Evolutionary conservation across 805 yeast species (phyloP).

Genomic region (Starmerella asiatica): DNA sequence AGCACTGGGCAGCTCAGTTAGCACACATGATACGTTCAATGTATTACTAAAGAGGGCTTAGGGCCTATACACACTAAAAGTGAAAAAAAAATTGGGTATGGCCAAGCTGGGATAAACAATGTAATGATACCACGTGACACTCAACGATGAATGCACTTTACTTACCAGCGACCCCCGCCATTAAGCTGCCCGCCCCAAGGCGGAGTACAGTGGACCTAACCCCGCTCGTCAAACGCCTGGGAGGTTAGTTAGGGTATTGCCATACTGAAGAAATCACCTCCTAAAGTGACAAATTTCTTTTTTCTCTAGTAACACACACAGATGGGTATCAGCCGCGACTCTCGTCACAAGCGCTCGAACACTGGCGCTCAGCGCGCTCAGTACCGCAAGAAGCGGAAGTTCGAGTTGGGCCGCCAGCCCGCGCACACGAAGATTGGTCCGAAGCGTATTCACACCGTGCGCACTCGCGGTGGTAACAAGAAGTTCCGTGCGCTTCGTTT

Average conservation of each 20-base stretch:
- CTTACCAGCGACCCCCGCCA: not conserved
- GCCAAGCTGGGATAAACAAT: no score
- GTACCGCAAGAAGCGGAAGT: constrained; percentile 99
- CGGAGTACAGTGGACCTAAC: not conserved
- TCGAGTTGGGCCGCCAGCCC: constrained; percentile 98
- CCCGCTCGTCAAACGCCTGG: not conserved
- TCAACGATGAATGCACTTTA: no score
- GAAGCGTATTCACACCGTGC: constrained; percentile 97
- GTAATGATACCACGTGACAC: no score
- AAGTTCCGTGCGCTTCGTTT: constrained; percentile 99
- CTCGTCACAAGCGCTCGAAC: constrained; percentile 99
- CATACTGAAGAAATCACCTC: constrained; percentile 8
- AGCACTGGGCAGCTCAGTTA: no score
- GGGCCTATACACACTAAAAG: no score
- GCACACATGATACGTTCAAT: no score
- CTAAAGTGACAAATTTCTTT: constrained; percentile 6
- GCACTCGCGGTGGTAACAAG: constrained; percentile 99
- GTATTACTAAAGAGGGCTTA: no score
- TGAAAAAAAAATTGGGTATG: no score
- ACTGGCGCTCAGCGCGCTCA: constrained; percentile 99
- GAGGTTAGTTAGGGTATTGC: constrained; percentile 1
- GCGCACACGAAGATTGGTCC: constrained; percentile 98
- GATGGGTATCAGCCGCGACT: constrained; percentile 99
- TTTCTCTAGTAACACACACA: constrained; percentile 27
- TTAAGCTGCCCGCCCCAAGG: not conserved